phyloP scores from a whole-genome alignment of 345 rosid genomes.

The Populus simonii region DNA sequence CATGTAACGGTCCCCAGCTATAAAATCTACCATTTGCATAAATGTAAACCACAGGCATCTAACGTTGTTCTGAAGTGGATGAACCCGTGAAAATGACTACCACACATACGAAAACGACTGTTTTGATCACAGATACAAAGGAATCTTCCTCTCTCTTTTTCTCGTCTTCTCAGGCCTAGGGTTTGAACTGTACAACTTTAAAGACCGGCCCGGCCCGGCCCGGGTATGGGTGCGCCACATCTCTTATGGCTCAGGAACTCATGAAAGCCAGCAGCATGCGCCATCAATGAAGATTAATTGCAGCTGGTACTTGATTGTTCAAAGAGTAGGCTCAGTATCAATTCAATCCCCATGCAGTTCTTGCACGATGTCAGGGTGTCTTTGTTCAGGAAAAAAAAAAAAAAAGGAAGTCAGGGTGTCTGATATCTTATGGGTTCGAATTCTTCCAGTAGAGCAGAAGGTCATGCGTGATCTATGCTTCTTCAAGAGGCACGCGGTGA shows the following conservation, averaged over 20 bases:
- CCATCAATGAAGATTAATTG: too few relatives aligned
- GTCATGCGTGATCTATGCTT: neutral
- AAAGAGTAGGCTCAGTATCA: neutral
- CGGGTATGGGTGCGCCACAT: neutral
- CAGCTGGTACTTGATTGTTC: too few relatives aligned
- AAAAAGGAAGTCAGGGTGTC: neutral
- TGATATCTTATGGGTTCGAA: neutral
- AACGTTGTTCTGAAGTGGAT: slow-evolving; percentile 9
- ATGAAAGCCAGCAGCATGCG: too few relatives aligned
- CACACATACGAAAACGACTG: slow-evolving; percentile 6
- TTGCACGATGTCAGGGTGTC: neutral
- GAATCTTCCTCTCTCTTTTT: neutral
- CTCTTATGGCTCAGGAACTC: neutral
- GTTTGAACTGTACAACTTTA: neutral
- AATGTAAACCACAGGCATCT: neutral
- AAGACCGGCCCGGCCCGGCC: neutral
- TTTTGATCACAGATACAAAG: neutral
- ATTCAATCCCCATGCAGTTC: neutral
- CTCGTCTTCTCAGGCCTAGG: neutral
- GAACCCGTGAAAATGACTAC: slow-evolving; percentile 6
- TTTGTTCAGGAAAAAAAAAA: neutral
- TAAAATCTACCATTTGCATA: neutral
- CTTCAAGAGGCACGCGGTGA: neutral
- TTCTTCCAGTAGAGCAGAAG: neutral
- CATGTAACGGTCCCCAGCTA: neutral